Evolutionary conservation across 176 grass and related monocot species (phyloP).

Genomic region (Typha latifolia): DNA sequence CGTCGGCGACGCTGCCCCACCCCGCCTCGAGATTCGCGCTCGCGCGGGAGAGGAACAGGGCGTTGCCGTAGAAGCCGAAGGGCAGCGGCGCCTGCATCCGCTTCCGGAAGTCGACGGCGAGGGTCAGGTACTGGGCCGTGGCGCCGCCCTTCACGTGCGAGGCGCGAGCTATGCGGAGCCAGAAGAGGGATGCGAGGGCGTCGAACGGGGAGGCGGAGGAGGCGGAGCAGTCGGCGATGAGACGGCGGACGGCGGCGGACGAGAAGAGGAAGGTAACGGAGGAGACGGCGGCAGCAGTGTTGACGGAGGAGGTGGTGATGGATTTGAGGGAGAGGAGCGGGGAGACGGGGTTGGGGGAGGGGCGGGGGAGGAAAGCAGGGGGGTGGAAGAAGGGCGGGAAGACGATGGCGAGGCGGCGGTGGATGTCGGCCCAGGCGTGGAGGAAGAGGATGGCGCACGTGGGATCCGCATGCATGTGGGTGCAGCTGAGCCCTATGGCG

Average conservation of each 20-base stretch:
- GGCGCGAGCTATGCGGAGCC: slow-evolving; percentile 32
- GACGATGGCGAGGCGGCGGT: slow-evolving; percentile 37
- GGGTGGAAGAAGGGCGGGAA: slow-evolving; percentile 64
- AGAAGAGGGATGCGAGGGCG: slow-evolving; percentile 63
- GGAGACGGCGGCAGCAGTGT: slow-evolving; percentile 21
- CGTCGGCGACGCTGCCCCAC: slow-evolving; percentile 16
- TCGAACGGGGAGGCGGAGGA: slow-evolving; percentile 41
- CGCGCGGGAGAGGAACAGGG: slow-evolving; percentile 40
- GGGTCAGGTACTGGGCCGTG: slow-evolving; percentile 33
- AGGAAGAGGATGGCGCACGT: slow-evolving; percentile 47
- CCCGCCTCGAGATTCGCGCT: slow-evolving; percentile 44
- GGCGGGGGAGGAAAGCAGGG: slow-evolving; percentile 22
- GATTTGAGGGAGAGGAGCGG: slow-evolving; percentile 46
- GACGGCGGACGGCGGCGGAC: slow-evolving; percentile 24
- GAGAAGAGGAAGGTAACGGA: slow-evolving; percentile 76
- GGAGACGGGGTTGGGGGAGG: background rate
- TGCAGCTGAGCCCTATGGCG: slow-evolving; percentile 64
- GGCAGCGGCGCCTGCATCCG: slow-evolving; percentile 71
- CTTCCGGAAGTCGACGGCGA: slow-evolving; percentile 64
- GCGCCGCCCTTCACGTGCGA: background rate
- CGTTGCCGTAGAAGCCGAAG: slow-evolving; percentile 57
- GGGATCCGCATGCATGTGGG: slow-evolving; percentile 70
- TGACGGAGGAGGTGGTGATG: background rate
- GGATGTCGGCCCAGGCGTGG: slow-evolving; percentile 58
- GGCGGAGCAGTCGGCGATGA: slow-evolving; percentile 17